Conservation (phyloP, 225 moss, liverwort and hornwort genomes). For the Lunularia cruciata region DNA sequence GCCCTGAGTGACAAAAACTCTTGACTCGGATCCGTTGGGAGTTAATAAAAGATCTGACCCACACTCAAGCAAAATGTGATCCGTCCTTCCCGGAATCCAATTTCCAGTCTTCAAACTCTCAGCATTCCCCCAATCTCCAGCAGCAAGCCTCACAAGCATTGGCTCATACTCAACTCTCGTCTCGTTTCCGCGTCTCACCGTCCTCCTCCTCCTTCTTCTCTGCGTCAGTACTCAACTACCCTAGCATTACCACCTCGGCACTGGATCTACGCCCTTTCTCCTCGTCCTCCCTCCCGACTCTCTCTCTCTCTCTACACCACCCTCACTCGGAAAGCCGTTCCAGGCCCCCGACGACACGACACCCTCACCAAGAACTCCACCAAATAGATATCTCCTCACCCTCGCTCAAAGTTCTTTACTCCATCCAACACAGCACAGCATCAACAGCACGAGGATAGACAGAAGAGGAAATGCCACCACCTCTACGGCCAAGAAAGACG, state of each 20-base stretch:
- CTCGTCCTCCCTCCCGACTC: neutral
- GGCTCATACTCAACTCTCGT: neutral
- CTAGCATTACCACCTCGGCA: neutral
- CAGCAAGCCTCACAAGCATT: neutral
- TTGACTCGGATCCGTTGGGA: constrained; percentile 20
- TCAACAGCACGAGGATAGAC: neutral
- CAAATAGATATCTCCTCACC: neutral
- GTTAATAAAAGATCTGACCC: constrained; percentile 10
- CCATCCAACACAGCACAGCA: neutral
- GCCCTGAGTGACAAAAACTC: neutral
- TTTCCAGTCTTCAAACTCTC: constrained; percentile 3
- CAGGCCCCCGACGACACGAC: neutral
- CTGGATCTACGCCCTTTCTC: neutral
- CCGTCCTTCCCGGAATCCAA: neutral
- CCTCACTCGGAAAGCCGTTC: constrained; percentile 11
- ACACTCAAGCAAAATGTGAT: constrained; percentile 4
- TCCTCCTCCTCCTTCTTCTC: neutral
- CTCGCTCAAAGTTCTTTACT: neutral
- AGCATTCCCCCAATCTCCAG: neutral
- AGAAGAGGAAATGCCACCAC: no score
- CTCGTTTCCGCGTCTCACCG: neutral
- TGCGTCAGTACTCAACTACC: neutral
- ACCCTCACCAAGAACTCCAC: constrained; percentile 21
- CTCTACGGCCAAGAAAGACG: neutral
- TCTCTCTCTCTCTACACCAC: neutral